A percentile compares a stretch with the other conserved stretches of the same genome.
phyloP scores from a whole-genome alignment of 2,329 filamentous ascomycete species.

The Raffaelea albimanens region DNA sequence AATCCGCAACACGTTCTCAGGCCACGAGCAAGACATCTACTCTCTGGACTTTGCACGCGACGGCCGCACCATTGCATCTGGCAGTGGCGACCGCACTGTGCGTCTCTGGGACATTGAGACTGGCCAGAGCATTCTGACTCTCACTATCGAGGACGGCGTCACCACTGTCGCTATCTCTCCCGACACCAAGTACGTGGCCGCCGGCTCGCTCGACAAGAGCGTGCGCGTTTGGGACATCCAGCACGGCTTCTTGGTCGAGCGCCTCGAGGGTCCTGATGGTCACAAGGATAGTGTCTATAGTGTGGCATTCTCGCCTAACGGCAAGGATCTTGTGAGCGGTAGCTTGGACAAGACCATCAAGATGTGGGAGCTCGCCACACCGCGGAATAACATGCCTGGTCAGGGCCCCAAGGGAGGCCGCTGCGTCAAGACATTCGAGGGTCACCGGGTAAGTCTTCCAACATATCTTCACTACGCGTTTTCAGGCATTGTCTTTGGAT shows the following conservation, averaged over 20 bases:
- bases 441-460: constrained; percentile 63
- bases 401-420: constrained; percentile 73
- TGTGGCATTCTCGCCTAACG: constrained; percentile 90
- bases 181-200: constrained; percentile 87
- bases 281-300: constrained; percentile 97
- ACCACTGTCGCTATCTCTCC: constrained; percentile 97
- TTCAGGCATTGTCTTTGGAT: background rate
- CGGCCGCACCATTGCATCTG: constrained; percentile 88
- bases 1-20: constrained; percentile 89
- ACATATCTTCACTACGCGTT: background rate
- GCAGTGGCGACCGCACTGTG: constrained; percentile 88
- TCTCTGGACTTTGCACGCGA: constrained; percentile 91
- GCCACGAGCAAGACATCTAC: constrained; percentile 98
- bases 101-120: constrained; percentile 92
- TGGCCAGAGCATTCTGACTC: constrained; percentile 69
- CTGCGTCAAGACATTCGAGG: constrained; percentile 94
- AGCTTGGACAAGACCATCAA: constrained; percentile 98
- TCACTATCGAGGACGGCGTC: constrained; percentile 92
- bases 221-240: constrained; percentile 94
- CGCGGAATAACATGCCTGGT: constrained; percentile 57
- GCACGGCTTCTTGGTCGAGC: constrained; percentile 77
- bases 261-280: constrained; percentile 83
- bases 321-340: constrained; percentile 85
- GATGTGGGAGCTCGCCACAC: constrained; percentile 88
- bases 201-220: constrained; percentile 93